These are phyloP conservation scores for Chlorella sp. DNA, from an alignment of 139 green algal species.

Conservation along the genomic window DNA sequence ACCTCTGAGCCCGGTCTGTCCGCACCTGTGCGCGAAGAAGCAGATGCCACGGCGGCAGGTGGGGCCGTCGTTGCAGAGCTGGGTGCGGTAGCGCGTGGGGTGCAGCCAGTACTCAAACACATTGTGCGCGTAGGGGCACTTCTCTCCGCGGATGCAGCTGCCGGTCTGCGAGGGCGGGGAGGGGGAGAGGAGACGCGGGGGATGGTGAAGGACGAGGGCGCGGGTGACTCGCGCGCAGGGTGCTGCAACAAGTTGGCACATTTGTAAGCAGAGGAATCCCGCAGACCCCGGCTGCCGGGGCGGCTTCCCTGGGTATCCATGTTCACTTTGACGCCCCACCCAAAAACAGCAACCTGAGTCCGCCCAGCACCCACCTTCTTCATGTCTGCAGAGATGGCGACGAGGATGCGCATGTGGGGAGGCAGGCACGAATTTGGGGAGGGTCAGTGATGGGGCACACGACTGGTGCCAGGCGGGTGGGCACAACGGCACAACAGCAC, in stretches of 20 bases:
- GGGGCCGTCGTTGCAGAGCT: constrained; percentile 90
- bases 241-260: too few relatives aligned
- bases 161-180: constrained; percentile 47
- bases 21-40: constrained; percentile 88
- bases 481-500: too few relatives aligned
- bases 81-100: constrained; percentile 83
- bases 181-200: background rate
- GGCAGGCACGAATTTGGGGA: too few relatives aligned
- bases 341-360: background rate
- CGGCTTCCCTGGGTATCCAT: background rate
- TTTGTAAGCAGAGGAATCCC: too few relatives aligned
- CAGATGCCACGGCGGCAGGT: constrained; percentile 80
- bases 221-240: too few relatives aligned
- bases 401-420: too few relatives aligned
- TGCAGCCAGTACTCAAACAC: constrained; percentile 95
- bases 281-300: background rate
- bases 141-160: constrained; percentile 72
- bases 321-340: background rate
- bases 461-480: too few relatives aligned
- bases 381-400: constrained; percentile 69
- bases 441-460: too few relatives aligned
- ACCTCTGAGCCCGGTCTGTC: background rate
- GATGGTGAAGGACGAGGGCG: background rate
- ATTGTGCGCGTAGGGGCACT: constrained; percentile 83
- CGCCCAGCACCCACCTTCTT: constrained; percentile 69